Conservation (phyloP, 352 stramenopile species). For the Globisporangium rhizosaccharum region DNA sequence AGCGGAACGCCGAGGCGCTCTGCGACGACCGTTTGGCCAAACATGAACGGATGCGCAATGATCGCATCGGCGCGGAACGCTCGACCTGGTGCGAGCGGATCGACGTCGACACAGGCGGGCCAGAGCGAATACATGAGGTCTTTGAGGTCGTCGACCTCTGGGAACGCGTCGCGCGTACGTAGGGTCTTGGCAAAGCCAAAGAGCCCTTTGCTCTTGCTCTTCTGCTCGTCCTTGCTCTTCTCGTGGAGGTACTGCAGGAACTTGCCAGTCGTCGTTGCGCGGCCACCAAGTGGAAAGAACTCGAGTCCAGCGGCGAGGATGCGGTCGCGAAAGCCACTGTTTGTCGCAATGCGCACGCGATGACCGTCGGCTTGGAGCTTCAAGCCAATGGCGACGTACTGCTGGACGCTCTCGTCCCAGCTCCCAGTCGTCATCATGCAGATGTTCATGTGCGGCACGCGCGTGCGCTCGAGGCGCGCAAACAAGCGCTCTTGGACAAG, state of each 20-base stretch:
- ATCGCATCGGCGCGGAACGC: constrained; percentile 89
- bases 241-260: constrained; percentile 44
- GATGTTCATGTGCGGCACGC: constrained; percentile 45
- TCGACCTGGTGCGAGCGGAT: constrained; percentile 27
- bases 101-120: constrained; percentile 46
- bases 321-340: constrained; percentile 83
- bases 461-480: constrained; percentile 15
- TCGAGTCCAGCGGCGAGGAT: constrained; percentile 69
- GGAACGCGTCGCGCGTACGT: constrained; percentile 61
- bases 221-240: constrained; percentile 6
- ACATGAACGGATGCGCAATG: constrained; percentile 92
- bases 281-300: constrained; percentile 67
- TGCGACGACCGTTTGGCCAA: constrained; percentile 91
- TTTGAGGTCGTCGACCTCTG: constrained; percentile 51
- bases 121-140: constrained; percentile 57
- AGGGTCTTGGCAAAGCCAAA: constrained; percentile 38
- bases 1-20: constrained; percentile 89
- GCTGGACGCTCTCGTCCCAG: constrained; percentile 77
- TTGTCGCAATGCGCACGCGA: constrained; percentile 87
- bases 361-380: constrained; percentile 84
- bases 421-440: constrained; percentile 90
- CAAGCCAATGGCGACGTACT: constrained; percentile 83
- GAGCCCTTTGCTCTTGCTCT: constrained; percentile 1
- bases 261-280: constrained; percentile 89
- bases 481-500: constrained; percentile 13